These are phyloP conservation scores for Penicillium robsamsonii DNA, from an alignment of 495 filamentous ascomycete genomes.

Conservation along the genomic window DNA sequence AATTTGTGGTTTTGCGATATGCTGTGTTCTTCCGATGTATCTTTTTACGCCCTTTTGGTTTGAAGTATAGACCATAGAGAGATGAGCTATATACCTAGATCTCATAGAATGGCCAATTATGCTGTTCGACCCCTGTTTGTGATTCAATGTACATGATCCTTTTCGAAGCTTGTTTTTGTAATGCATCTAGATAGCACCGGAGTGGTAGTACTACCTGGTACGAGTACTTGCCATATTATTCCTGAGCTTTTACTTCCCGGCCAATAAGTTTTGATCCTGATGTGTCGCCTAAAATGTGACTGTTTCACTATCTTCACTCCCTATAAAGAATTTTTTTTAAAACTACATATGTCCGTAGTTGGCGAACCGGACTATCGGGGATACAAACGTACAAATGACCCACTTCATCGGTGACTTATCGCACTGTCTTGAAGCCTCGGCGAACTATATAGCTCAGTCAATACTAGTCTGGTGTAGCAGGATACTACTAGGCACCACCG, in stretches of 20 bases:
- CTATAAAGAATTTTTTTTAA: no score
- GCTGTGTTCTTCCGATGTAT: conserved; percentile 8
- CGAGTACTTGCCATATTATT: background rate
- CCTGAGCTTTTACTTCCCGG: background rate
- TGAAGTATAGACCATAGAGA: conserved; percentile 12
- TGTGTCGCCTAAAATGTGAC: no score
- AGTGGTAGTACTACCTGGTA: background rate
- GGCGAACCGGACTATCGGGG: no score
- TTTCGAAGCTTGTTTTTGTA: background rate
- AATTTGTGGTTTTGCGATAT: conserved; percentile 6
- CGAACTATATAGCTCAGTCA: background rate
- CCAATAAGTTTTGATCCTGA: no score
- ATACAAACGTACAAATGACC: no score
- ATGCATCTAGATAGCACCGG: background rate
- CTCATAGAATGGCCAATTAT: conserved; percentile 14
- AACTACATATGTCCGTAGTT: no score
- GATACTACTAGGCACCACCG: background rate
- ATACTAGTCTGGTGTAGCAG: background rate
- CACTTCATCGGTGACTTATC: no score
- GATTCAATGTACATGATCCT: background rate
- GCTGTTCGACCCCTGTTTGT: background rate
- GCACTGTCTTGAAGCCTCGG: no score
- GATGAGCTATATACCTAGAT: conserved; percentile 18
- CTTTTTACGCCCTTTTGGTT: conserved; percentile 7
- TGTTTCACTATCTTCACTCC: no score